Conservation (phyloP, 768 basidiomycete genomes). For the Russula sp. region DNA sequence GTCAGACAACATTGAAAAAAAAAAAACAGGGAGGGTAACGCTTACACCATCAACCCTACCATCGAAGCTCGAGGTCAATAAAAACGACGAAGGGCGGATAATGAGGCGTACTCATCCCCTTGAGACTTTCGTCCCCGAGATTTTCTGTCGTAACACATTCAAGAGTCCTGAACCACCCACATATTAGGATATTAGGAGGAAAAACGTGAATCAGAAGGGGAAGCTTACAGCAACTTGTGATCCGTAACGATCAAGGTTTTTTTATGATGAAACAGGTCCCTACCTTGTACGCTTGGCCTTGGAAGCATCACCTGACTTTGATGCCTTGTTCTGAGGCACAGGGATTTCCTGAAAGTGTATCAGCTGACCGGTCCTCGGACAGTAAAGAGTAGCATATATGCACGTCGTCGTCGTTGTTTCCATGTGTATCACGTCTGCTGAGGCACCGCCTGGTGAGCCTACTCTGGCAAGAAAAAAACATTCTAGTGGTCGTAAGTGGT, state of each 20-base stretch:
- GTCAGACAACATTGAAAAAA: conserved; percentile 9
- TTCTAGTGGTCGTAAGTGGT: neutral
- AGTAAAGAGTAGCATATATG: neutral
- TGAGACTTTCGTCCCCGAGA: conserved; percentile 21
- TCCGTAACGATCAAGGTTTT: neutral
- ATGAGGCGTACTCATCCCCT: conserved; percentile 32
- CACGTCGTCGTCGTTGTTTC: neutral
- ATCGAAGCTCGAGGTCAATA: neutral
- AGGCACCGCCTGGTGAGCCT: neutral
- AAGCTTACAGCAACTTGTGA: conserved; percentile 26
- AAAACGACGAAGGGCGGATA: conserved; percentile 3
- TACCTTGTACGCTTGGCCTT: conserved; percentile 23
- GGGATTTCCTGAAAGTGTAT: conserved; percentile 18
- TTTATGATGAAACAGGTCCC: conserved; percentile 8
- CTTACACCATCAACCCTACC: conserved; percentile 25
- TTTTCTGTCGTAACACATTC: conserved; percentile 7
- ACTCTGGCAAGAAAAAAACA: neutral
- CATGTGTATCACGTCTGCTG: neutral
- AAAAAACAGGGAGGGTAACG: neutral
- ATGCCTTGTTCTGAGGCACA: conserved; percentile 31
- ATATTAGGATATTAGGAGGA: conserved; percentile 9
- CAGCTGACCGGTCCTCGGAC: neutral
- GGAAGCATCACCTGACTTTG: conserved; percentile 16
- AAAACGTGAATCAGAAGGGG: conserved; percentile 14
- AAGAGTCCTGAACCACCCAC: conserved; percentile 6